phyloP scores from a whole-genome alignment of 495 filamentous ascomycete species.

The Bacidia gigantensis region DNA sequence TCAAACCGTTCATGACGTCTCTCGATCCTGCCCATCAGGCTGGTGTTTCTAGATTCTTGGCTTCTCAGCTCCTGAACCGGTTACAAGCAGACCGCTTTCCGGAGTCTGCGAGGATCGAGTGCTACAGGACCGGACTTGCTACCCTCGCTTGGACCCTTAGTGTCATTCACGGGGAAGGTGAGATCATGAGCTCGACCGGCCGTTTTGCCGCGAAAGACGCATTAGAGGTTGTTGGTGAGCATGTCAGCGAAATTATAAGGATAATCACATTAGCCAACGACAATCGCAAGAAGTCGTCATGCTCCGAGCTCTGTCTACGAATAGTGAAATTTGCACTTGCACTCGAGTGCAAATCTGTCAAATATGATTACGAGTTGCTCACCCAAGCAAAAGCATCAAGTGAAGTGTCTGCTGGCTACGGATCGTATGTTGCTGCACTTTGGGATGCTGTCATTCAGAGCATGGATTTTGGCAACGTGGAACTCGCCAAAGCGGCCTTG shows the following conservation, averaged over 20 bases:
- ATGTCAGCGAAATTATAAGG: slow-evolving; percentile 32
- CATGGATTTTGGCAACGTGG: slow-evolving; percentile 47
- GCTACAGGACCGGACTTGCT: slow-evolving; percentile 36
- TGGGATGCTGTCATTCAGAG: slow-evolving; percentile 65
- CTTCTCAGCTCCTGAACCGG: slow-evolving; percentile 52
- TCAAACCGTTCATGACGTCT: slow-evolving; percentile 59
- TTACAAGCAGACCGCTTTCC: slow-evolving; percentile 41
- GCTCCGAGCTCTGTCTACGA: slow-evolving; percentile 11
- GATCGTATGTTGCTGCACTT: slow-evolving; percentile 48
- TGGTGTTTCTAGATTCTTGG: slow-evolving; percentile 56
- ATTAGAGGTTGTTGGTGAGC: slow-evolving; percentile 35
- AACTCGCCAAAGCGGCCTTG: slow-evolving; percentile 57
- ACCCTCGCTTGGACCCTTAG: slow-evolving; percentile 37
- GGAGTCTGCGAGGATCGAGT: slow-evolving; percentile 31
- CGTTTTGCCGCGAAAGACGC: slow-evolving; percentile 40
- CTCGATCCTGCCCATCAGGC: slow-evolving; percentile 55
- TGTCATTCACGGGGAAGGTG: slow-evolving; percentile 38
- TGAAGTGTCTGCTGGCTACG: slow-evolving; percentile 51
- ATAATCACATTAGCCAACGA: slow-evolving; percentile 18
- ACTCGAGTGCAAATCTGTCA: slow-evolving; percentile 61
- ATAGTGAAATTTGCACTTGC: slow-evolving; percentile 51
- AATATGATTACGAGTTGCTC: slow-evolving; percentile 45
- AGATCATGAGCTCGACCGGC: slow-evolving; percentile 34
- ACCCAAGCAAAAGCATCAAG: slow-evolving; percentile 23
- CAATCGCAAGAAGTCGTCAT: slow-evolving; percentile 1